Base-by-base conservation (phyloP, 805 yeast species). In the Wickerhamomyces chaumierensis region DNA sequence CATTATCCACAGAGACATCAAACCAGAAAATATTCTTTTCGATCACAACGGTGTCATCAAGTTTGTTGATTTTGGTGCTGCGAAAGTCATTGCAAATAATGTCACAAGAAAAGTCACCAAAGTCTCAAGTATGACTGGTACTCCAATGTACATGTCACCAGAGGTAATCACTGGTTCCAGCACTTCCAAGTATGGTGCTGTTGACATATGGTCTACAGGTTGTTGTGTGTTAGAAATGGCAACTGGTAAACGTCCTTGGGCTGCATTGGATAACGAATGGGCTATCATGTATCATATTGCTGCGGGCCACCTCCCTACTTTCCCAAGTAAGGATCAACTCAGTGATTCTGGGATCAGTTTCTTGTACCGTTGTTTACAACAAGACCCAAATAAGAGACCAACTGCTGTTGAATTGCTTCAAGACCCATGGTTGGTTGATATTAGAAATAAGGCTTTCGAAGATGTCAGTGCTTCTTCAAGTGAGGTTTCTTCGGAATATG, bases 91-190 rank as follows among this genome's bases (percentile, higher is more conserved):
- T 45, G 84, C 84, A 1, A 75, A 75, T 37, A 73, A 60, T 33
- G 58, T 63, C 7, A 60, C 78, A 5, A 78, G 74, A 15, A 44
- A 62, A 60, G 46, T 58, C 43, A 33, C 56, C 37, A 42, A 59
- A 53, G 44, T 48, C 43, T 39, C 62, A 43, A 55, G 62, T 42
- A 56, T 64, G 67, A 56, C 94, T 2, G 98, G 98, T 31, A 92
- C 98, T 0, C 97, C 97, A 14, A 92, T 90, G 96, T 92, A 92
- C 61, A 90, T 92, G 97, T 86, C 97, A 0, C 98, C 98, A 0
- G 98, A 92, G 53, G 83, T 85, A 0, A 85, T 92, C 42, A 84
- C 92, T 2, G 96, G 96, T 2, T 61, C 75, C 12, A 48, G 45
- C 33, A 58, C 58, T 31, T 58, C 61, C 2, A 55, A 54, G 31